These are phyloP conservation scores for Hemisphaericaspora xylofermentans DNA, from an alignment of 1,139 yeast species.

Conservation along the genomic window DNA sequence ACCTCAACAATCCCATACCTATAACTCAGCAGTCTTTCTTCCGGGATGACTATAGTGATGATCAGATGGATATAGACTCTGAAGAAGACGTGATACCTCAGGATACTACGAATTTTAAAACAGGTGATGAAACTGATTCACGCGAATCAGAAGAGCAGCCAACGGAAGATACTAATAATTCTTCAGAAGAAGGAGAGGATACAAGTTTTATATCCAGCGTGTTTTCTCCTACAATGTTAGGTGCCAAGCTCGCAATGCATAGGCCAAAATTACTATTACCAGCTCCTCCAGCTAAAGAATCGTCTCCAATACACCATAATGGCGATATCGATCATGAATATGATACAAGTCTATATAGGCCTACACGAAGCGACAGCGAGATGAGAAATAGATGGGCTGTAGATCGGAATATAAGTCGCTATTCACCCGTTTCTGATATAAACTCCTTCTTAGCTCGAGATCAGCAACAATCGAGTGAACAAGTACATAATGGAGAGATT, in stretches of 20 bases:
- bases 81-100: conserved; percentile 4
- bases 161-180: background rate
- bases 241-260: conserved; percentile 39
- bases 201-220: conserved; percentile 13
- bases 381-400: conserved; percentile 8
- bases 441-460: conserved; percentile 15
- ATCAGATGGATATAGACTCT: conserved; percentile 20
- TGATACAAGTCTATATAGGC: conserved; percentile 18
- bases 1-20: background rate
- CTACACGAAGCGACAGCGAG: conserved; percentile 2
- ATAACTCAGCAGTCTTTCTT: conserved; percentile 1
- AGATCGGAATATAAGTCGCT: conserved; percentile 18
- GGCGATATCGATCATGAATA: conserved; percentile 22
- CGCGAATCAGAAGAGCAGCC: conserved; percentile 8
- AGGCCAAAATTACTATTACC: conserved; percentile 27
- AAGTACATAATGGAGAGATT: background rate
- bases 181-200: conserved; percentile 2
- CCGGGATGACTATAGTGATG: conserved; percentile 10
- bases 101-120: conserved; percentile 1
- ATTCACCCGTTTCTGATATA: conserved; percentile 21
- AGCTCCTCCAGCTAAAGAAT: conserved; percentile 17
- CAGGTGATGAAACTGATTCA: background rate
- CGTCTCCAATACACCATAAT: background rate
- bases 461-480: background rate
- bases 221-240: conserved; percentile 38